Percentiles rank a stretch among this genome's conserved stretches.
phyloP scores from a whole-genome alignment of 2,329 filamentous ascomycete species.

The Zymoseptoria pseudotritici region DNA sequence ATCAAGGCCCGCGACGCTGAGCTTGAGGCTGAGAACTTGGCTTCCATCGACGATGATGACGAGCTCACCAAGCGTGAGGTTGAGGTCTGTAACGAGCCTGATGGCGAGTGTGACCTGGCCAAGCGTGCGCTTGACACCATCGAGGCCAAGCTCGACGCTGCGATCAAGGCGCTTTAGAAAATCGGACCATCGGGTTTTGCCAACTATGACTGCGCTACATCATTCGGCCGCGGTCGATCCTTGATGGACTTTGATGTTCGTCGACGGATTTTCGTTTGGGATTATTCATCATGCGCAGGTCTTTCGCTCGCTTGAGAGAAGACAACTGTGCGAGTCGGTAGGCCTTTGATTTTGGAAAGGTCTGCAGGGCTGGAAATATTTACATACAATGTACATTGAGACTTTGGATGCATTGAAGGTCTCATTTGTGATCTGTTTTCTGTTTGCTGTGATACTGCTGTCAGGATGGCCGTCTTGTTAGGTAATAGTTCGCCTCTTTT shows the following conservation, averaged over 20 bases:
- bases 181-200: background rate
- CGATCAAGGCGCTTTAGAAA: conserved; percentile 2
- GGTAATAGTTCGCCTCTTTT: no score
- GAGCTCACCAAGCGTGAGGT: conserved; percentile 3
- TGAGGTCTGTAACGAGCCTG: conserved; percentile 9
- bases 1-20: conserved; percentile 21
- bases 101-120: conserved; percentile 14
- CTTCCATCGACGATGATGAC: conserved; percentile 1
- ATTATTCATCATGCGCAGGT: background rate
- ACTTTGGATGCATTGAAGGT: background rate
- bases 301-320: background rate
- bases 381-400: background rate
- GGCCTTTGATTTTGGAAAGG: background rate
- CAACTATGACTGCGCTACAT: background rate
- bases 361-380: background rate
- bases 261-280: background rate
- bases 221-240: background rate
- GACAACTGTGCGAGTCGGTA: background rate
- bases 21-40: conserved; percentile 1
- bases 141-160: conserved; percentile 10
- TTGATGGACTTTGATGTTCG: background rate
- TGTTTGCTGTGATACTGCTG: background rate
- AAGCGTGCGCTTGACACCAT: conserved; percentile 11
- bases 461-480: background rate
- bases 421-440: background rate